These are phyloP conservation scores for Gnomoniopsis smithogilvyi DNA, from an alignment of 2,329 filamentous ascomycete genomes.

Conservation along the genomic window DNA sequence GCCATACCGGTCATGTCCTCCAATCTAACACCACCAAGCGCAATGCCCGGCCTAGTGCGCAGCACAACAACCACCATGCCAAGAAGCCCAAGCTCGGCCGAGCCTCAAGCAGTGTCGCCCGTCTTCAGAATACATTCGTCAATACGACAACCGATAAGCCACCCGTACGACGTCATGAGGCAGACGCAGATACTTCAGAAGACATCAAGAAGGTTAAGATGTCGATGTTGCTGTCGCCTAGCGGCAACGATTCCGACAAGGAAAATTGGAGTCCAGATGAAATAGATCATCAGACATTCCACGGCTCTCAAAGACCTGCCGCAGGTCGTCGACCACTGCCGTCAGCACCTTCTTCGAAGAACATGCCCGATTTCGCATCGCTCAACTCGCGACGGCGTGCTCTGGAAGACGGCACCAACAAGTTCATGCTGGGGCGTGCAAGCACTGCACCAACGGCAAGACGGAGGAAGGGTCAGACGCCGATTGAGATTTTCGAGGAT, in stretches of 20 bases:
- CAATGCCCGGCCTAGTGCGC: constrained; percentile 43
- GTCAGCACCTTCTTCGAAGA: constrained; percentile 21
- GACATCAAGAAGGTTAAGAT: constrained; percentile 41
- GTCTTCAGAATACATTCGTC: constrained; percentile 46
- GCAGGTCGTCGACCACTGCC: constrained; percentile 35
- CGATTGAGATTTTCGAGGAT: constrained; percentile 54
- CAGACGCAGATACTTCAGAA: constrained; percentile 30
- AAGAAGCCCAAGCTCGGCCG: constrained; percentile 64
- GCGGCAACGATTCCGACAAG: constrained; percentile 81
- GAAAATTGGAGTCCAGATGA: constrained; percentile 76
- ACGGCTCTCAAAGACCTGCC: constrained; percentile 21
- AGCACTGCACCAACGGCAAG: constrained; percentile 39
- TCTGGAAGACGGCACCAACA: constrained; percentile 37
- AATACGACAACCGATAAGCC: constrained; percentile 34
- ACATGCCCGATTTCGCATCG: not conserved
- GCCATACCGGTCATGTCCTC: constrained; percentile 29
- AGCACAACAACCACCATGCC: constrained; percentile 31
- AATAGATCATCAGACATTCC: constrained; percentile 35
- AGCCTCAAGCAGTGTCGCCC: constrained; percentile 59
- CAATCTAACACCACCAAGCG: constrained; percentile 62
- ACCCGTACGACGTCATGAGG: constrained; percentile 27
- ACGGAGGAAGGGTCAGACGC: constrained; percentile 27
- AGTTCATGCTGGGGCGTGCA: constrained; percentile 32
- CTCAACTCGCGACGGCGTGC: constrained; percentile 39
- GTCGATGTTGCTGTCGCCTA: constrained; percentile 37